Percentiles rank a stretch among this genome's conserved stretches.
Evolutionary conservation across 1,139 yeast species (phyloP).

Genomic region (Ashbya aceris): DNA sequence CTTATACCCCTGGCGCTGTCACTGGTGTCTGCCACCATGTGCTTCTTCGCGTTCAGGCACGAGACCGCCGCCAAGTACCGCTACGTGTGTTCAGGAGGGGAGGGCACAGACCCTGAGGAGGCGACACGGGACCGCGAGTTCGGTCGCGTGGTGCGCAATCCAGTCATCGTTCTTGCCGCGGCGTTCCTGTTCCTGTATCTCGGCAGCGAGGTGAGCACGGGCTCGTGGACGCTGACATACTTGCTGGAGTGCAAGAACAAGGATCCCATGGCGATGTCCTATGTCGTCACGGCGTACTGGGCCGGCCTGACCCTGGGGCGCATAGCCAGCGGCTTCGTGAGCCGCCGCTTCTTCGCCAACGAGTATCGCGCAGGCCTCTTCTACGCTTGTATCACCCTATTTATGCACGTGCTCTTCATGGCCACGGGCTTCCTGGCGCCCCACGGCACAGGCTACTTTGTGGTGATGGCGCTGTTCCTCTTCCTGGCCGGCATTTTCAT

Average conservation of each 20-base stretch:
- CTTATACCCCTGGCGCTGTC: conserved; percentile 20
- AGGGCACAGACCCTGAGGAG: conserved; percentile 19
- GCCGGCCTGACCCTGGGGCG: conserved; percentile 56
- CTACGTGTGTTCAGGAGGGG: conserved; percentile 28
- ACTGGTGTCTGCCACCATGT: conserved; percentile 15
- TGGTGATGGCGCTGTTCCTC: conserved; percentile 28
- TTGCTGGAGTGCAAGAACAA: conserved; percentile 41
- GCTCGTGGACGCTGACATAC: conserved; percentile 58
- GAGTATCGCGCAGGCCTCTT: conserved; percentile 40
- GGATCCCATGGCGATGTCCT: conserved; percentile 42
- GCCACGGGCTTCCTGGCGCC: conserved; percentile 17
- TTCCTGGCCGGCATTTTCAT: conserved; percentile 56
- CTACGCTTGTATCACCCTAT: conserved; percentile 27
- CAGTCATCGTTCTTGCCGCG: conserved; percentile 35
- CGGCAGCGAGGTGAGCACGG: conserved; percentile 64
- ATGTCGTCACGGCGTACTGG: conserved; percentile 59
- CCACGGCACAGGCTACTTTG: conserved; percentile 23
- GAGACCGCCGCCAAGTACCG: conserved; percentile 51
- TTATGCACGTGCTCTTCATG: conserved; percentile 19
- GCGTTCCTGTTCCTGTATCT: conserved; percentile 47
- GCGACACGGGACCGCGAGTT: conserved; percentile 21
- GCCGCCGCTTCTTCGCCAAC: conserved; percentile 44
- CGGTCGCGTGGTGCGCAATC: background rate
- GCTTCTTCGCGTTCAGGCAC: conserved; percentile 34
- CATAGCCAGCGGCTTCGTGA: conserved; percentile 48